These are phyloP conservation scores for Coemansia guatemalensis DNA, from an alignment of 192 early-diverging fungal genomes.

Conservation along the genomic window DNA sequence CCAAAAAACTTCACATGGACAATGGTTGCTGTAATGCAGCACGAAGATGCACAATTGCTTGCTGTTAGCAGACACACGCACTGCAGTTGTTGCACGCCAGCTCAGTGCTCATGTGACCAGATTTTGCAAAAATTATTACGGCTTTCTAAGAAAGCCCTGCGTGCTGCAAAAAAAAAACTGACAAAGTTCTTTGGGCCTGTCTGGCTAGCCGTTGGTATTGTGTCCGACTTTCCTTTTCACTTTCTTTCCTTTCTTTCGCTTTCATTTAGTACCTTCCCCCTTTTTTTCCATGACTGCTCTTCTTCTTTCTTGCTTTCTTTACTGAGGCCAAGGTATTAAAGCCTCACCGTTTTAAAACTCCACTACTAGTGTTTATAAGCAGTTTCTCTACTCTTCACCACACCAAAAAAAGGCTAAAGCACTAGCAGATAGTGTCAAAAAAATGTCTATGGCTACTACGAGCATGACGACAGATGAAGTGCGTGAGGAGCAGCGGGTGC, in stretches of 20 bases:
- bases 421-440: constrained; percentile 4
- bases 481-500: constrained; percentile 40
- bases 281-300: neutral
- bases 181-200: neutral
- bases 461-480: constrained; percentile 17
- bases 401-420: neutral
- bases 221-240: neutral
- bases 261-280: too few relatives aligned
- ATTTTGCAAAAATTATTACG: neutral
- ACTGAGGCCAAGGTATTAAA: neutral
- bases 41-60: too few relatives aligned
- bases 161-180: neutral
- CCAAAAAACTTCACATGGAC: too few relatives aligned
- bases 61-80: too few relatives aligned
- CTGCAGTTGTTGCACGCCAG: too few relatives aligned
- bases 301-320: constrained; percentile 5
- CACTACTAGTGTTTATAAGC: neutral
- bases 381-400: constrained; percentile 4
- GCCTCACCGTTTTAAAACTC: too few relatives aligned
- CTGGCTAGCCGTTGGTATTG: neutral
- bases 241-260: neutral
- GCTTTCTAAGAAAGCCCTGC: neutral
- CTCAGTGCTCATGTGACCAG: neutral
- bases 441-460: constrained; percentile 1
- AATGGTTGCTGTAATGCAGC: too few relatives aligned